Conservation (phyloP, 768 basidiomycete species). For the Pleurotus pulmonarius region DNA sequence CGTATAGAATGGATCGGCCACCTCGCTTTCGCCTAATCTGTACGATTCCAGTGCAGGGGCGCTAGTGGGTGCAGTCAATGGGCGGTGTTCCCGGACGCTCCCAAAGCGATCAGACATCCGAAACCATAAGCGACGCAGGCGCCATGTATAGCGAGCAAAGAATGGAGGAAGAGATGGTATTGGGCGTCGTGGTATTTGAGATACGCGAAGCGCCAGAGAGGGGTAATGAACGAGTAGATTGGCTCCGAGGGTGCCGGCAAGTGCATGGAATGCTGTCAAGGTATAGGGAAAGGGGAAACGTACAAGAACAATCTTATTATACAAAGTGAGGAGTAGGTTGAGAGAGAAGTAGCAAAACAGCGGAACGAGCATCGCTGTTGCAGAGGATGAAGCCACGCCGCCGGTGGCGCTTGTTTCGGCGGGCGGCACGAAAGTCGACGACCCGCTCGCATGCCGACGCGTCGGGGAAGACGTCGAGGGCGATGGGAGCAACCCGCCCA, state of each 20-base stretch:
- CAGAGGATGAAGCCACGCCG: slow-evolving; percentile 17
- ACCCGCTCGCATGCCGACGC: not conserved
- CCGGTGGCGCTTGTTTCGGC: slow-evolving; percentile 7
- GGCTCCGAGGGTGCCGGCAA: slow-evolving; percentile 84
- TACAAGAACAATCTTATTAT: slow-evolving; percentile 91
- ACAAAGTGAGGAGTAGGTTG: slow-evolving; percentile 90
- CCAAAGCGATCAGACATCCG: not conserved
- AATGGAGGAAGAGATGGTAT: slow-evolving; percentile 8
- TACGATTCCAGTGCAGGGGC: not conserved
- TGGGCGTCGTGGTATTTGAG: slow-evolving; percentile 10
- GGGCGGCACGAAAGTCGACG: slow-evolving; percentile 8
- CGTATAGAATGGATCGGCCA: not conserved
- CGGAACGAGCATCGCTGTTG: slow-evolving; percentile 42
- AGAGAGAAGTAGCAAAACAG: slow-evolving; percentile 81
- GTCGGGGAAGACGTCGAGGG: slow-evolving; percentile 4
- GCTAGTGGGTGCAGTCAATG: not conserved
- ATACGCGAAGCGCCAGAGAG: slow-evolving; percentile 10
- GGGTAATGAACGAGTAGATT: slow-evolving; percentile 47
- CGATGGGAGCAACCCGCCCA: slow-evolving; percentile 4
- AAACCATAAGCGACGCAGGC: not conserved
- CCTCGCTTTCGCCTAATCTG: not conserved
- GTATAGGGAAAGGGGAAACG: slow-evolving; percentile 96
- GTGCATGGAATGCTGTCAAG: slow-evolving; percentile 86
- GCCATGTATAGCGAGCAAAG: slow-evolving; percentile 5
- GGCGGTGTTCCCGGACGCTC: slow-evolving; percentile 3